A percentile compares a stretch with the other conserved stretches of the same genome.
phyloP scores from a whole-genome alignment of 106 monocot genomes.

The Dendrobium huoshanense region DNA sequence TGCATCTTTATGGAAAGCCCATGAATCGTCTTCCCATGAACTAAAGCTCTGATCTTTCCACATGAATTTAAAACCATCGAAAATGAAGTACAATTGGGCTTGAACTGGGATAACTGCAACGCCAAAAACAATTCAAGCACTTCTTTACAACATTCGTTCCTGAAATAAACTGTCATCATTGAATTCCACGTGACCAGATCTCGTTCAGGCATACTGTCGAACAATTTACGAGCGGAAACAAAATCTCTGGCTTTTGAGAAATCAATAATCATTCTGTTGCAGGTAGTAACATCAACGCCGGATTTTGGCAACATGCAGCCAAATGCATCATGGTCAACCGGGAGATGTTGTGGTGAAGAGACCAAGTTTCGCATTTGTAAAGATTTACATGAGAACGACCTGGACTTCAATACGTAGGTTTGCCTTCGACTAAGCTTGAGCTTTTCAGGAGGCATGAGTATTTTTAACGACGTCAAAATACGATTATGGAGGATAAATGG shows the following conservation, averaged over 20 bases:
- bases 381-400: background rate
- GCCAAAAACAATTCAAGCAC: constrained; percentile 22
- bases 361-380: background rate
- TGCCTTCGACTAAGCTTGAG: background rate
- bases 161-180: constrained; percentile 36
- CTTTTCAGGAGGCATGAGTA: background rate
- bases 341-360: background rate
- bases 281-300: background rate
- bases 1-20: constrained; percentile 31
- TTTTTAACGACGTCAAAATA: background rate
- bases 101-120: constrained; percentile 19
- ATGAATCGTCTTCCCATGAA: constrained; percentile 34
- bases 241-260: constrained; percentile 10
- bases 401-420: background rate
- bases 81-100: constrained; percentile 28
- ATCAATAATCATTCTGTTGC: constrained; percentile 17
- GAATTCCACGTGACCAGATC: constrained; percentile 65
- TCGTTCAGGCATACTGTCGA: constrained; percentile 42
- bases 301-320: too few species aligned
- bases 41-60: constrained; percentile 27
- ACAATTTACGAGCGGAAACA: constrained; percentile 24
- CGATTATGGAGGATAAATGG: too few species aligned
- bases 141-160: constrained; percentile 7
- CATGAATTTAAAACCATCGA: constrained; percentile 44
- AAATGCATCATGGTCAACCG: background rate